Percentiles rank a stretch among this genome's conserved stretches.
Evolutionary conservation across 2,329 filamentous ascomycete genomes (phyloP).

Genomic region (Microcyclosporella mali): DNA sequence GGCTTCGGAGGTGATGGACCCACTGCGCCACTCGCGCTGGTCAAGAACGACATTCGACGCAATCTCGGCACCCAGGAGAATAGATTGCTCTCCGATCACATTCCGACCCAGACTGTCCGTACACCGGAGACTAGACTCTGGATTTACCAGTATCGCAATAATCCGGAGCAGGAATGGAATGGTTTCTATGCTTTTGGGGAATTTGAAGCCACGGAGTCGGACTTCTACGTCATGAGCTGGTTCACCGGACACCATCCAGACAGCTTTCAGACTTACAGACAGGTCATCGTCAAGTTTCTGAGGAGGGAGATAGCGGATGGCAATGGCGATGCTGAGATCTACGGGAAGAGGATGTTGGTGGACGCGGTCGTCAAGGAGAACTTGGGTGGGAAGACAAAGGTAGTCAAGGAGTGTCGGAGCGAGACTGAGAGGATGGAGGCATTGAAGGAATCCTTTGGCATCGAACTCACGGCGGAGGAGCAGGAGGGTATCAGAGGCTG

Average conservation of each 20-base stretch:
- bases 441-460: constrained; percentile 40
- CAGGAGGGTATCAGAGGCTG: constrained; percentile 29
- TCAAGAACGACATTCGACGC: constrained; percentile 40
- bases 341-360: constrained; percentile 37
- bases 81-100: constrained; percentile 16
- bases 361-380: constrained; percentile 42
- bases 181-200: constrained; percentile 60
- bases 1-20: constrained; percentile 60
- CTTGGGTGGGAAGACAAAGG: constrained; percentile 38
- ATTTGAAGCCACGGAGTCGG: constrained; percentile 53
- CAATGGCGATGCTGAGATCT: constrained; percentile 10
- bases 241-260: constrained; percentile 43
- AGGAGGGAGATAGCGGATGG: constrained; percentile 11
- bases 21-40: constrained; percentile 52
- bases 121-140: constrained; percentile 36
- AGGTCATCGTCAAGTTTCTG: constrained; percentile 50
- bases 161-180: constrained; percentile 47
- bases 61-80: constrained; percentile 23
- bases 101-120: constrained; percentile 19
- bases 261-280: constrained; percentile 49
- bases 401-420: constrained; percentile 36
- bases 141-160: constrained; percentile 37
- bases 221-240: constrained; percentile 57
- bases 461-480: constrained; percentile 36
- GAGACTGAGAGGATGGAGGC: constrained; percentile 39